Evolutionary conservation across 169 alveolate genomes (phyloP).

Genomic region (Plasmodium gonderi): DNA sequence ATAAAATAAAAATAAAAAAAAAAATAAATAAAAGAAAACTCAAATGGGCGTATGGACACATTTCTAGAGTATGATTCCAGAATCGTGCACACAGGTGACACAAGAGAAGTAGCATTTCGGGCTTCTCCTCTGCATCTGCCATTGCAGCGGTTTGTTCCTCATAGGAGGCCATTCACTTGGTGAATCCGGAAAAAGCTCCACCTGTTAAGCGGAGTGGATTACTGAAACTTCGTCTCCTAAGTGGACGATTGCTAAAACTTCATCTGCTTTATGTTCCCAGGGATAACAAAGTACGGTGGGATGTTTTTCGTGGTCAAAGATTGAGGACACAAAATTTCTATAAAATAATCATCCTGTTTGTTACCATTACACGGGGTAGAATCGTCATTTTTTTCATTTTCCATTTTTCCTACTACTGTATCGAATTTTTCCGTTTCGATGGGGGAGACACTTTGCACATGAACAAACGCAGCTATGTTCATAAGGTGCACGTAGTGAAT

Average conservation of each 20-base stretch:
- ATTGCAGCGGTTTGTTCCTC: too few relatives aligned
- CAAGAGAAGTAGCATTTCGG: too few relatives aligned
- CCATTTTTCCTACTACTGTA: background rate
- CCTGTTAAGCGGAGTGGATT: too few relatives aligned
- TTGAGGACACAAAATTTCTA: conserved; percentile 79
- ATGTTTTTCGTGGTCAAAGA: conserved; percentile 78
- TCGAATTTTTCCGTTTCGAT: background rate
- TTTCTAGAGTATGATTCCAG: too few relatives aligned
- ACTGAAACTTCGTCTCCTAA: background rate
- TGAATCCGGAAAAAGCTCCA: too few relatives aligned
- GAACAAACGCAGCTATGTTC: conserved; percentile 70
- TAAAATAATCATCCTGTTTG: conserved; percentile 7
- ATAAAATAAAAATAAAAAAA: too few relatives aligned
- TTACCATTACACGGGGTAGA: background rate
- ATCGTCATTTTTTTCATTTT: background rate
- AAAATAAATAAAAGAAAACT: too few relatives aligned
- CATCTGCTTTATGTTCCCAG: conserved; percentile 77
- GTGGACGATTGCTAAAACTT: conserved; percentile 35
- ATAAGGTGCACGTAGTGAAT: conserved; percentile 47
- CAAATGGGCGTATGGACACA: too few relatives aligned
- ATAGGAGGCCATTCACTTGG: too few relatives aligned
- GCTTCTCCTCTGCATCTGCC: too few relatives aligned
- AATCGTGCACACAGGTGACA: too few relatives aligned
- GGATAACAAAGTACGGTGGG: conserved; percentile 80
- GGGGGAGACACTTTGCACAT: conserved; percentile 35